Base-by-base conservation (phyloP, 2,329 filamentous ascomycete species). In the Ceratocystis cubensis region DNA sequence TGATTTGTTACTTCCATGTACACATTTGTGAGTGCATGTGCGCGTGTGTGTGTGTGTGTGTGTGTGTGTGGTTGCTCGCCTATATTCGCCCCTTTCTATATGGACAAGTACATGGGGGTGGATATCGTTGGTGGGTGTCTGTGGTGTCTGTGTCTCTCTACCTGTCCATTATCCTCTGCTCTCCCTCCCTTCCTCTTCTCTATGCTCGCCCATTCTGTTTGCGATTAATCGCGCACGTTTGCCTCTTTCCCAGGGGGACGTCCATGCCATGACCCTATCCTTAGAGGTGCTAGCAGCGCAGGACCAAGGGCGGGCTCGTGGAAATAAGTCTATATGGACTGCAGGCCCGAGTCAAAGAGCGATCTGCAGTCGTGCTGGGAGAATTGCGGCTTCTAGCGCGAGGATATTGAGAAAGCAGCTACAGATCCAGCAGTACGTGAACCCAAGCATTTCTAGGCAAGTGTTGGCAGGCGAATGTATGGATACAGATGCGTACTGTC, bases 271-370 rank as follows among this genome's bases (percentile, higher is more conserved):
- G 25, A 17, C 30, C 7, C 17, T 20, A 8, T 13, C 20, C n/a
- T 13, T 48, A 20, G 45, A 17, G 15, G 45, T 8, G 50, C 53
- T 57, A 28, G 53, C 53, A 33, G 25, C 53, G n/a, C 28, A 57
- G 15, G 53, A 28, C 53, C 53, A 57, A n/a, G 28, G 6, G 25
- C 53, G 8, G 53, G 53, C 28, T 57, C 25, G 53, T 57, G 53
- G 53, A 33, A 57, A 30, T 57, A 57, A 57, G 53, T 57, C 53
- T 57, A 57, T 57, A 25, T 57, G 15, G 53, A 57, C 53, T 13
- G 15, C 25, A 57, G 53, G 53, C 53, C 10, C 53, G 6, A 30
- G 53, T 57, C 25, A 2, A 57, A 25, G 28, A 57, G 25, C 28
- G 53, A 57, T 57, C 53, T 57, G 22, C 53, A 8, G 53, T n/a